Percentiles rank a stretch among this genome's conserved stretches.
Evolutionary conservation across 192 early-diverging fungal species (phyloP).

Genomic region (Podila minutissima): DNA sequence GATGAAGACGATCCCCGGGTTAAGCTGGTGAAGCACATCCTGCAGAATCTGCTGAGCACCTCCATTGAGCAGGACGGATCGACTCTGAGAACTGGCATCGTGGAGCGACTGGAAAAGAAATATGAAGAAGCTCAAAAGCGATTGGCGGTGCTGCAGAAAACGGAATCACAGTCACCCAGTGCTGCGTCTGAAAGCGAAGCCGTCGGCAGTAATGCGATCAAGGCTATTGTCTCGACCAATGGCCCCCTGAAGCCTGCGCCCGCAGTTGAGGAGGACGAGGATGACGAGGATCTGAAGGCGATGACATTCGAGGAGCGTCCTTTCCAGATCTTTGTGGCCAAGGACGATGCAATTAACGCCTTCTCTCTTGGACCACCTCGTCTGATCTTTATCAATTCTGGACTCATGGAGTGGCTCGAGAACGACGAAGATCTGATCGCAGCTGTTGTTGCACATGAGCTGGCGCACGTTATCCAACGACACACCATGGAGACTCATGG

Average conservation of each 20-base stretch:
- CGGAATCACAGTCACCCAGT: neutral
- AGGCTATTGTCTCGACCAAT: constrained; percentile 32
- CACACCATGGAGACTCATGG: constrained; percentile 67
- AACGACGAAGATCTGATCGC: constrained; percentile 59
- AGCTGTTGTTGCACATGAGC: constrained; percentile 63
- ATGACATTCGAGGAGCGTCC: constrained; percentile 34
- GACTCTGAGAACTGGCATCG: constrained; percentile 32
- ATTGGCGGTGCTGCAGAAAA: constrained; percentile 14
- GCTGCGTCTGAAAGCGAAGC: neutral
- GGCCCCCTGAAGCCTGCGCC: neutral
- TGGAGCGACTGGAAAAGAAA: constrained; percentile 27
- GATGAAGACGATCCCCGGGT: constrained; percentile 31
- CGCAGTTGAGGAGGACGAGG: constrained; percentile 8
- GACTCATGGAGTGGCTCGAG: constrained; percentile 47
- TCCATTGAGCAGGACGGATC: constrained; percentile 43
- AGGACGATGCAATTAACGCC: constrained; percentile 49
- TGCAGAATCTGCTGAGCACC: constrained; percentile 31
- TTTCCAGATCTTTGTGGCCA: constrained; percentile 48
- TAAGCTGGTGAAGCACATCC: constrained; percentile 23
- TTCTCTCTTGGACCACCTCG: constrained; percentile 42
- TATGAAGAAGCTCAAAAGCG: constrained; percentile 24
- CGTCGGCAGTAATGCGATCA: neutral
- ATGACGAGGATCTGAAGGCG: constrained; percentile 17
- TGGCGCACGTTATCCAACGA: constrained; percentile 64
- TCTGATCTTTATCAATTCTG: constrained; percentile 45